Base-by-base conservation (phyloP, 1,284 basidiomycete genomes). In the Inonotus hispidus region DNA sequence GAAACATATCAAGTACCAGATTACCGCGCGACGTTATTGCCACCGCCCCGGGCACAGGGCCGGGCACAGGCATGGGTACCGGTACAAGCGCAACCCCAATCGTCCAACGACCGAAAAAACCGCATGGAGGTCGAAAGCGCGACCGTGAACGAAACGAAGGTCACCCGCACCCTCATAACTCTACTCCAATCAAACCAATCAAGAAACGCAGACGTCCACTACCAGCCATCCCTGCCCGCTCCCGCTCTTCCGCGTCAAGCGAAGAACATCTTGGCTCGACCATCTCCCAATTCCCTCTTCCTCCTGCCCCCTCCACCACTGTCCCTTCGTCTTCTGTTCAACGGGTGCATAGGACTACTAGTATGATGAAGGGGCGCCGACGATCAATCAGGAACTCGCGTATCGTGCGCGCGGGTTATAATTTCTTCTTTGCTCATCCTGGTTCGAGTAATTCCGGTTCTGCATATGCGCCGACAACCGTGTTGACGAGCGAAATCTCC, bases 361-460 rank as follows among this genome's bases (percentile, higher is more conserved):
- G 47, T 35, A 43, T 39, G 32, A 21, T 29, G 49, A 53, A 53
- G 29, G 37, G 32, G 13, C 38, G 54, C 21, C 53, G 53, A 16
- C 53, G 62, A 8, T 56, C 62, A 13, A n/a, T 53, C 19, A 52
- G 62, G 4, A 60, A 60, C 53, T 63, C 62, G 11, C 56, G 61
- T 16, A 63, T 63, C 16, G 13, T 63, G 16, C 52, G 58, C 11
- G 46, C 62, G 37, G 62, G 58, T 19, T 60, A 60, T 46, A 63
- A 63, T 25, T 29, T 60, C 16, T 47, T 60, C 54, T 63, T 63
- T 39, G 58, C 62, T 19, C 27, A 55, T 37, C 58, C 62, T 16
- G 62, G 62, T 21, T 63, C 62, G 25, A 60, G 58, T 39, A 60
- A 32, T 21, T 56, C 58, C n/a, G 62, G 62, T 8, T 63, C 62